Evolutionary conservation across 805 yeast genomes (phyloP).

Genomic region (Wickerhamiella azyma): DNA sequence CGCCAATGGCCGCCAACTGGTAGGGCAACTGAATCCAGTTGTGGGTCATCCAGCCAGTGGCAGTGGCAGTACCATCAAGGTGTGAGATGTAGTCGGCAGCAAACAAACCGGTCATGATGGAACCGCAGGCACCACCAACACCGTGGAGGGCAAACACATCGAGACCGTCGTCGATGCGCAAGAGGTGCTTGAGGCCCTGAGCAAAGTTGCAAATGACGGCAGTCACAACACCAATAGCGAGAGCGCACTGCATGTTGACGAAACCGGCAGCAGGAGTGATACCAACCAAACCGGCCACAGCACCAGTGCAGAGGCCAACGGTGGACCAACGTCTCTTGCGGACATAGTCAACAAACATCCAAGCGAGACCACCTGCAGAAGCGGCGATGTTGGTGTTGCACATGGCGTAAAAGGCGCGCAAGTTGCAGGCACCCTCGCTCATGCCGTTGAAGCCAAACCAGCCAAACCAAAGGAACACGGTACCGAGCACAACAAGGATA

Average conservation of each 20-base stretch:
- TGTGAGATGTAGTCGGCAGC: constrained; percentile 90
- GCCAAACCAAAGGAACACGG: constrained; percentile 93
- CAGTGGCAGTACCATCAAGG: constrained; percentile 57
- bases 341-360: constrained; percentile 84
- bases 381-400: constrained; percentile 92
- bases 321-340: constrained; percentile 90
- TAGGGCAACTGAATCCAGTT: constrained; percentile 82
- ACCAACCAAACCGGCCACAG: constrained; percentile 86
- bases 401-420: constrained; percentile 90
- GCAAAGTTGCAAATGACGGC: constrained; percentile 75
- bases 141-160: constrained; percentile 92
- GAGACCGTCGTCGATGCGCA: constrained; percentile 86
- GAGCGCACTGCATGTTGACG: constrained; percentile 83
- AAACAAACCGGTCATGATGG: constrained; percentile 74
- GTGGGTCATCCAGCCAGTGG: constrained; percentile 90
- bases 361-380: constrained; percentile 79
- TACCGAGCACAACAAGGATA: constrained; percentile 79
- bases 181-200: constrained; percentile 56
- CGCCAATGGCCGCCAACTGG: constrained; percentile 73
- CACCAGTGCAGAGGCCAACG: constrained; percentile 84
- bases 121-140: constrained; percentile 81
- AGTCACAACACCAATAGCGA: constrained; percentile 68
- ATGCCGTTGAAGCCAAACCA: constrained; percentile 99
- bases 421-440: constrained; percentile 83
- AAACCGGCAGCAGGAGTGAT: constrained; percentile 95